Evolutionary conservation across 2,329 filamentous ascomycete species (phyloP).

Genomic region (Fusarium transvaalense): DNA sequence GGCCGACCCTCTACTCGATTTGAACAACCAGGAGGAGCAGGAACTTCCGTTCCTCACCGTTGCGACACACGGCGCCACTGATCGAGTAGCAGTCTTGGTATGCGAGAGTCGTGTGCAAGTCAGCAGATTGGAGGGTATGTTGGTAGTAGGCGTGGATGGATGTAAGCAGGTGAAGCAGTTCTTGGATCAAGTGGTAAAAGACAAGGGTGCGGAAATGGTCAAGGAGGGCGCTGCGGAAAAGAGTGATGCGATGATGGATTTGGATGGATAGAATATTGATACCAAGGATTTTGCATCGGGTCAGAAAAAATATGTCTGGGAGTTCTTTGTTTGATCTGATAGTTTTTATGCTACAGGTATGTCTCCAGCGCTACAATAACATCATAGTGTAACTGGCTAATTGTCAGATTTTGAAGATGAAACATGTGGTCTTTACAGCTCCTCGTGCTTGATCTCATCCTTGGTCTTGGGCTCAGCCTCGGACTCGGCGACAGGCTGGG

Average conservation of each 20-base stretch:
- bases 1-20: constrained; percentile 82
- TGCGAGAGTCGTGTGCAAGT: constrained; percentile 92
- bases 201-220: constrained; percentile 75
- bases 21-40: constrained; percentile 84
- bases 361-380: constrained; percentile 21
- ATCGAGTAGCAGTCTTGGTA: constrained; percentile 81
- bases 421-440: constrained; percentile 56
- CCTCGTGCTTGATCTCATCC: constrained; percentile 59
- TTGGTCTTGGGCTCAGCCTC: constrained; percentile 48
- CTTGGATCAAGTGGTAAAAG: constrained; percentile 82
- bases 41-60: constrained; percentile 92
- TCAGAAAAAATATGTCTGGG: constrained; percentile 30
- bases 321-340: constrained; percentile 42
- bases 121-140: constrained; percentile 86
- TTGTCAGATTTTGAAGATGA: constrained; percentile 28
- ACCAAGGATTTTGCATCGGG: constrained; percentile 27
- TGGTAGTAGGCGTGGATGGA: constrained; percentile 91
- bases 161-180: constrained; percentile 88
- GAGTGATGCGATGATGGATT: constrained; percentile 64
- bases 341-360: constrained; percentile 40
- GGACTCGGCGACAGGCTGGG: constrained; percentile 33
- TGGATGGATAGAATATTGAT: constrained; percentile 55
- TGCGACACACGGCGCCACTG: constrained; percentile 79
- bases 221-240: constrained; percentile 65
- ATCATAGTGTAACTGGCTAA: constrained; percentile 42